Conservation (phyloP, 31 red algal species). For the Endocladia muricata region DNA sequence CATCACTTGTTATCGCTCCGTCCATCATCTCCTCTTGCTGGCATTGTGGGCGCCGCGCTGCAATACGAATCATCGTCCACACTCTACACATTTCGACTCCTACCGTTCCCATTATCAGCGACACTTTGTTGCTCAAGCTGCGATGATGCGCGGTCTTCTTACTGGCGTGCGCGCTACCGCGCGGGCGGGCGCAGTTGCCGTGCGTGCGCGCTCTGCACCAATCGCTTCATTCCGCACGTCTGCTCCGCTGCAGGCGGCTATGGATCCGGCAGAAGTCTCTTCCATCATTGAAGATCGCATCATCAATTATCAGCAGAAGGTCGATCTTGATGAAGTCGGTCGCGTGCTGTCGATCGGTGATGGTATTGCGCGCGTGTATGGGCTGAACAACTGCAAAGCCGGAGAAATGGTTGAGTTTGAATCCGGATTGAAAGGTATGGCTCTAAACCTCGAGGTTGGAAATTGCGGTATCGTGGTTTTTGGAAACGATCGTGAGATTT, state of each 20-base stretch:
- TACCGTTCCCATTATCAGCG: too few relatives aligned
- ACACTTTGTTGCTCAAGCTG: neutral
- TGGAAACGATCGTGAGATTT: constrained; percentile 95
- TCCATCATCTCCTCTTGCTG: too few relatives aligned
- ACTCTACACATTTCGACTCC: too few relatives aligned
- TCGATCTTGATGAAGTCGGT: constrained; percentile 93
- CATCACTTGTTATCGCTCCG: too few relatives aligned
- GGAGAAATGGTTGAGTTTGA: constrained; percentile 99
- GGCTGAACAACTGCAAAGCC: constrained; percentile 89
- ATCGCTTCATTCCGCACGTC: constrained; percentile 58
- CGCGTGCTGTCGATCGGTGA: constrained; percentile 96
- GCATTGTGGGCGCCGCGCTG: too few relatives aligned
- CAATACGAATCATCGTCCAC: too few relatives aligned
- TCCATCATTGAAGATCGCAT: constrained; percentile 97
- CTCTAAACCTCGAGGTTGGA: constrained; percentile 93
- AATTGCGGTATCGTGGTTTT: constrained; percentile 98
- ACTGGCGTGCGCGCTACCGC: constrained; percentile 58
- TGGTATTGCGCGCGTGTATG: constrained; percentile 99
- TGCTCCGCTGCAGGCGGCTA: constrained; percentile 49
- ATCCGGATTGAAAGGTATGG: constrained; percentile 93
- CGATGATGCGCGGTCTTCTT: constrained; percentile 49
- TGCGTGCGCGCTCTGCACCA: constrained; percentile 37
- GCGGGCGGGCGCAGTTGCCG: constrained; percentile 10
- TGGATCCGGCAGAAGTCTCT: constrained; percentile 87
- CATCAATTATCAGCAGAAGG: constrained; percentile 77